Percentiles rank a stretch among this genome's conserved stretches.
phyloP scores from a whole-genome alignment of 2,329 filamentous ascomycete species.

The Botrytis squamosa region DNA sequence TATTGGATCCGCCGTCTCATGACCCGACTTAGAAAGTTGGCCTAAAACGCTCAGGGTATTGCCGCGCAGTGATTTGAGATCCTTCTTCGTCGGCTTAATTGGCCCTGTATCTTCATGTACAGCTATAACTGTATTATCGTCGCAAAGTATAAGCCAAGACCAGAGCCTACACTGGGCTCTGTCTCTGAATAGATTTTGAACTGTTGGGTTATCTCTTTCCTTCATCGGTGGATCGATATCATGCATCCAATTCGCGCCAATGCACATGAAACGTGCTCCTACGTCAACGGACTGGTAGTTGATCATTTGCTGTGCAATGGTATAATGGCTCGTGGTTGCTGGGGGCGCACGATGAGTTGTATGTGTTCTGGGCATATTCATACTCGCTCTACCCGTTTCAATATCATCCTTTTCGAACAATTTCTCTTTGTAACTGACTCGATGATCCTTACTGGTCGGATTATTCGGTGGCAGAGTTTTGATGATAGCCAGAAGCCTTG shows the following conservation, averaged over 20 bases:
- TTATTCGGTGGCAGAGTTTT: slow-evolving; percentile 50
- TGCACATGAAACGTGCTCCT: slow-evolving; percentile 63
- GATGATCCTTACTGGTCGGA: slow-evolving; percentile 22
- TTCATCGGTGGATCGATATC: slow-evolving; percentile 39
- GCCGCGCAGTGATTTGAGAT: slow-evolving; percentile 45
- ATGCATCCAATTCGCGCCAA: slow-evolving; percentile 68
- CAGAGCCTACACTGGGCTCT: slow-evolving; percentile 52
- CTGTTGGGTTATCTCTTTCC: slow-evolving; percentile 22
- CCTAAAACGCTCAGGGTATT: slow-evolving; percentile 62
- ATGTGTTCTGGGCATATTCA: slow-evolving; percentile 18
- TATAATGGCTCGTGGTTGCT: slow-evolving; percentile 40
- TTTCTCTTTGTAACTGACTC: slow-evolving; percentile 22
- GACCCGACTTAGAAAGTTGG: slow-evolving; percentile 56
- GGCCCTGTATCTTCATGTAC: slow-evolving; percentile 58
- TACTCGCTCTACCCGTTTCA: slow-evolving; percentile 27
- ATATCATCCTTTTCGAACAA: slow-evolving; percentile 31
- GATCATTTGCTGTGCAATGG: slow-evolving; percentile 67
- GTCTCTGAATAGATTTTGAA: slow-evolving; percentile 41
- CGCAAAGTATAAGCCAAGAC: slow-evolving; percentile 70
- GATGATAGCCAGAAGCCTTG: slow-evolving; percentile 63
- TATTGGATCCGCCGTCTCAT: slow-evolving; percentile 36
- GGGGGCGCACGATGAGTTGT: neutral
- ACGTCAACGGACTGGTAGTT: slow-evolving; percentile 74
- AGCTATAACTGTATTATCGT: slow-evolving; percentile 68
- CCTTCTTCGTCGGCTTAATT: slow-evolving; percentile 33